Conservation (phyloP, 306 rosid species). For the Elaeagnus macrophylla region DNA sequence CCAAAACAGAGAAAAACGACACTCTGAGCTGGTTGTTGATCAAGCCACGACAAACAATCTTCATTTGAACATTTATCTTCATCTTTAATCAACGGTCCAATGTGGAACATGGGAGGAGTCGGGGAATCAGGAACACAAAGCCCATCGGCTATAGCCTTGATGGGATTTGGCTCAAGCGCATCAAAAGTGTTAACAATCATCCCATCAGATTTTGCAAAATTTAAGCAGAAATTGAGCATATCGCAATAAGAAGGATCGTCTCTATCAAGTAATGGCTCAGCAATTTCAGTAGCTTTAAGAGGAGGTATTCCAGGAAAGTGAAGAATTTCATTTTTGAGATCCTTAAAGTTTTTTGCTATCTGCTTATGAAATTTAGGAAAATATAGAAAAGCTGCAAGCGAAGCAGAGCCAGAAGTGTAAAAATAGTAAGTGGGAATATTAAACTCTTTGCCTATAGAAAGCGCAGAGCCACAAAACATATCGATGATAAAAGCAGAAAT, state of each 20-base stretch:
- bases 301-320: conserved; percentile 16
- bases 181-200: conserved; percentile 23
- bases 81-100: conserved; percentile 19
- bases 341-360: conserved; percentile 9
- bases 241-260: conserved; percentile 5
- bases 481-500: conserved; percentile 25
- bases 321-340: not conserved
- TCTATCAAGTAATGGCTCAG: not conserved
- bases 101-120: conserved; percentile 19
- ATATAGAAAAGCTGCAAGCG: conserved; percentile 8
- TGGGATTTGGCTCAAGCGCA: conserved; percentile 14
- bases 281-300: not conserved
- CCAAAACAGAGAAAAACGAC: conserved; percentile 29
- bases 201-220: conserved; percentile 5
- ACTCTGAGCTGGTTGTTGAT: conserved; percentile 19
- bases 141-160: conserved; percentile 13
- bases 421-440: conserved; percentile 24
- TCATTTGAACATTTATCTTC: not conserved
- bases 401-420: conserved; percentile 21
- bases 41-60: conserved; percentile 23
- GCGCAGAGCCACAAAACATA: conserved; percentile 16
- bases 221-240: not conserved
- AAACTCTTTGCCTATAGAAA: conserved; percentile 9
- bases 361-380: conserved; percentile 2
- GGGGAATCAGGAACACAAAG: conserved; percentile 9